Percentiles rank a stretch among this genome's conserved stretches.
These are phyloP conservation scores for Dioszegia crocea DNA, from an alignment of 768 basidiomycete genomes.

Conservation along the genomic window DNA sequence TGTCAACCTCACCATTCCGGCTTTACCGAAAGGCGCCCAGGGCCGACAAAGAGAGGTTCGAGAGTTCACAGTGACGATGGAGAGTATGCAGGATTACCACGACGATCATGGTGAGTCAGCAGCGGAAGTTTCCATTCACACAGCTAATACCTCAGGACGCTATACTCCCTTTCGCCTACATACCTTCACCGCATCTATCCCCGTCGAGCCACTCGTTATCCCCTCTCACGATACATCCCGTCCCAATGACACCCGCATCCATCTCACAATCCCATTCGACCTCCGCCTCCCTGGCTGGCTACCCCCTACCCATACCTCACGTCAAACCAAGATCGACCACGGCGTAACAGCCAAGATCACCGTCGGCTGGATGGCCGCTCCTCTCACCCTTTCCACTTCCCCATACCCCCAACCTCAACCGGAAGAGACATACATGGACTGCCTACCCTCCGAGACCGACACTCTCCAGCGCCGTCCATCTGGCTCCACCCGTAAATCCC, in stretches of 20 bases:
- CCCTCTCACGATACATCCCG: conserved; percentile 49
- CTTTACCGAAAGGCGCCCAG: conserved; percentile 54
- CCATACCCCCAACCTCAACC: no score
- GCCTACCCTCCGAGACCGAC: no score
- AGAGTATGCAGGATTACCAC: conserved; percentile 76
- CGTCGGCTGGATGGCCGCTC: conserved; percentile 27
- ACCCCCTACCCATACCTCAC: conserved; percentile 52
- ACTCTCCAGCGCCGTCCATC: no score
- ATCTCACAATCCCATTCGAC: conserved; percentile 75
- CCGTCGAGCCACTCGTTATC: conserved; percentile 16
- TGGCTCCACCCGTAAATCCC: not conserved
- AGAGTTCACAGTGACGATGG: conserved; percentile 65
- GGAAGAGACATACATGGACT: no score
- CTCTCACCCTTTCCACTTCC: not conserved
- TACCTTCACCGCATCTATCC: conserved; percentile 60
- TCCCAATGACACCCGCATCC: conserved; percentile 55
- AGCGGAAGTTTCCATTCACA: no score
- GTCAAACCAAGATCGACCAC: conserved; percentile 30
- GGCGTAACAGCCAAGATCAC: conserved; percentile 27
- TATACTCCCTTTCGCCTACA: conserved; percentile 70
- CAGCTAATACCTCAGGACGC: conserved; percentile 44
- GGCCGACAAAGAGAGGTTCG: conserved; percentile 26
- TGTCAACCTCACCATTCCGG: conserved; percentile 62
- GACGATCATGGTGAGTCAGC: conserved; percentile 55
- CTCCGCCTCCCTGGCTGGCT: conserved; percentile 87